Conservation (phyloP, 768 basidiomycete species). For the Trametes cinnabarina region DNA sequence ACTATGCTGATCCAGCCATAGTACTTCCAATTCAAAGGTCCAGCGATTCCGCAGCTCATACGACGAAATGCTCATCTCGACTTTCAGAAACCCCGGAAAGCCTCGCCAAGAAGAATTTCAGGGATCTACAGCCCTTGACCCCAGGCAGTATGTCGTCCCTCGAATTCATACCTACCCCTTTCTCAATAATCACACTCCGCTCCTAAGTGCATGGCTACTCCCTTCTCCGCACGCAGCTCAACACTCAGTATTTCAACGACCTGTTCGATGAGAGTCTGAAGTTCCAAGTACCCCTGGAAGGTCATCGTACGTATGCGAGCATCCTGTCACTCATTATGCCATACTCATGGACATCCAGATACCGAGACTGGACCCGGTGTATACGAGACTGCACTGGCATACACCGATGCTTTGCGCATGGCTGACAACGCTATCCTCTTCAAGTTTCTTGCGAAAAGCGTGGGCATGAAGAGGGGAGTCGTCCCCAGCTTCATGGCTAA, state of each 20-base stretch:
- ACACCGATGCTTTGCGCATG: constrained; percentile 75
- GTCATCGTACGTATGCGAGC: constrained; percentile 58
- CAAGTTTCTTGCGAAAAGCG: constrained; percentile 89
- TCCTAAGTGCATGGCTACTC: constrained; percentile 93
- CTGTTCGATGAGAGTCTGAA: constrained; percentile 71
- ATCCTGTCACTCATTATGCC: not conserved
- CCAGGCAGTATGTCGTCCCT: constrained; percentile 73
- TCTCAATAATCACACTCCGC: not conserved
- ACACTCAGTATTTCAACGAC: constrained; percentile 85
- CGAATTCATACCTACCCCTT: not conserved
- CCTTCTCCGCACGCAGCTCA: constrained; percentile 84
- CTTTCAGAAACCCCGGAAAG: constrained; percentile 76
- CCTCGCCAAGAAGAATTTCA: constrained; percentile 75
- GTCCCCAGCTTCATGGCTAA: constrained; percentile 99
- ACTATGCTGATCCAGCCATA: constrained; percentile 29
- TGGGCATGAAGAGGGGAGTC: constrained; percentile 85
- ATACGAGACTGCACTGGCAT: constrained; percentile 83
- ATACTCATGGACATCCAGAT: constrained; percentile 42
- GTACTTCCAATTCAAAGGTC: constrained; percentile 93
- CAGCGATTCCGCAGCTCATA: not conserved
- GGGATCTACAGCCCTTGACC: constrained; percentile 73
- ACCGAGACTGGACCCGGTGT: constrained; percentile 94
- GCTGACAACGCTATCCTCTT: constrained; percentile 91
- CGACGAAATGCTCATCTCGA: not conserved
- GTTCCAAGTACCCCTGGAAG: constrained; percentile 83